A percentile compares a stretch with the other conserved stretches of the same genome.
phyloP scores from a whole-genome alignment of 306 rosid genomes.

The Urtica urens region DNA sequence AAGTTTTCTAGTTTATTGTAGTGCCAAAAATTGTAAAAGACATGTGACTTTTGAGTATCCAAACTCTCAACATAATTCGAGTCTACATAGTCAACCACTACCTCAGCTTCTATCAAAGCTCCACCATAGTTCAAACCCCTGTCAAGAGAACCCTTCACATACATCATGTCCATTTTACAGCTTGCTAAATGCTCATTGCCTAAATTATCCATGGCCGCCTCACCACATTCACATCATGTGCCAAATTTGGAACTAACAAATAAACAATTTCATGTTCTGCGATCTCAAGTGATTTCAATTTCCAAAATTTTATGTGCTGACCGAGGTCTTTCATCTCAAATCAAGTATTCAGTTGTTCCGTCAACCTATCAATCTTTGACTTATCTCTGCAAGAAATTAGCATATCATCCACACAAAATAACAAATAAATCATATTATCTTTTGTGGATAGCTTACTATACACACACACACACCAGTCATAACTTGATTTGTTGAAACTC shows the following conservation, averaged over 20 bases:
- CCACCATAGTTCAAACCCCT: too few relatives aligned
- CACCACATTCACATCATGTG: neutral
- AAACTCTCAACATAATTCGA: too few relatives aligned
- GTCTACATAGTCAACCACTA: too few relatives aligned
- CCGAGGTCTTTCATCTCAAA: neutral
- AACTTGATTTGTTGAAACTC: too few relatives aligned
- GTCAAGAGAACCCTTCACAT: too few relatives aligned
- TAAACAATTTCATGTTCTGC: neutral
- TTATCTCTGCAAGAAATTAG: neutral
- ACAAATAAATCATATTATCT: neutral
- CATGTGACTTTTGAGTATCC: too few relatives aligned
- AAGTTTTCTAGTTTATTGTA: too few relatives aligned
- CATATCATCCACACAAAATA: neutral
- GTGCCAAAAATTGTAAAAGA: too few relatives aligned
- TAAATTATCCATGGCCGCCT: neutral
- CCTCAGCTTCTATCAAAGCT: too few relatives aligned
- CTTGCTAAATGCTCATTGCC: neutral
- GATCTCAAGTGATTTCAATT: neutral
- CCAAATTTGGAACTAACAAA: neutral
- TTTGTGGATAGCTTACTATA: too few relatives aligned
- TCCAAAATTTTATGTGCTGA: neutral
- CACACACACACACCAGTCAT: too few relatives aligned
- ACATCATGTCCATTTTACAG: too few relatives aligned
- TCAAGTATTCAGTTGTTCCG: neutral
- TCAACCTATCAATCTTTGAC: neutral